These are phyloP conservation scores for Flaveria trinervia DNA, from an alignment of 129 eudicot genomes.

Conservation along the genomic window DNA sequence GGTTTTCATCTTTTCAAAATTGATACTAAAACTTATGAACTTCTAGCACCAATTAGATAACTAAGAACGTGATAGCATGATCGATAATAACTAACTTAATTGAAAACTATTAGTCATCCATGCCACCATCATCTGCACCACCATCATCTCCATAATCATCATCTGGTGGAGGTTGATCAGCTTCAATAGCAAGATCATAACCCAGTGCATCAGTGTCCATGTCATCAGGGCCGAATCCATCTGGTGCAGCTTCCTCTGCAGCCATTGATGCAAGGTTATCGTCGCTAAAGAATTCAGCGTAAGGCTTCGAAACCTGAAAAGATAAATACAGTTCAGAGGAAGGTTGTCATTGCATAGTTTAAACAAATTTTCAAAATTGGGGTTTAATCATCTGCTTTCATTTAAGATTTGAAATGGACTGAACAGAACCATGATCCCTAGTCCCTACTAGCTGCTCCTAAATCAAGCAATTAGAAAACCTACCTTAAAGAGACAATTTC, in stretches of 20 bases:
- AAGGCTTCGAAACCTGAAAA: slow-evolving; percentile 77
- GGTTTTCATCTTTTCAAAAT: too few species aligned
- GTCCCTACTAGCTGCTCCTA: too few species aligned
- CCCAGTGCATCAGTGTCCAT: slow-evolving; percentile 38
- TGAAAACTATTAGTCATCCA: slow-evolving; percentile 43
- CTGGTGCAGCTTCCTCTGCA: slow-evolving; percentile 36
- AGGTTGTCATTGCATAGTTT: neutral
- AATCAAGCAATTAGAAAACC: neutral
- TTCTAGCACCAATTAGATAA: too few species aligned
- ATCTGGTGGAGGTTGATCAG: slow-evolving; percentile 45
- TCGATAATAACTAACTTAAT: neutral
- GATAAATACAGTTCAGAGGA: neutral
- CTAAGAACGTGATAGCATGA: neutral
- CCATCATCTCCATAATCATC: slow-evolving; percentile 69
- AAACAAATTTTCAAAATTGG: neutral
- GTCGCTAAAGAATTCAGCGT: slow-evolving; percentile 53
- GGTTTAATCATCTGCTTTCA: neutral
- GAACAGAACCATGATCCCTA: neutral
- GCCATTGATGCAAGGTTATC: slow-evolving; percentile 49
- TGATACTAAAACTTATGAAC: too few species aligned
- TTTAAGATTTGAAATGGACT: neutral
- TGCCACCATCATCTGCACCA: slow-evolving; percentile 53
- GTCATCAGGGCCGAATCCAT: slow-evolving; percentile 41
- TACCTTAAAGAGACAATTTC: slow-evolving; percentile 66
- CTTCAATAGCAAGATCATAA: slow-evolving; percentile 34